Base-by-base conservation (phyloP, 305 asterid genomes). In the Fraxinus sp. region DNA sequence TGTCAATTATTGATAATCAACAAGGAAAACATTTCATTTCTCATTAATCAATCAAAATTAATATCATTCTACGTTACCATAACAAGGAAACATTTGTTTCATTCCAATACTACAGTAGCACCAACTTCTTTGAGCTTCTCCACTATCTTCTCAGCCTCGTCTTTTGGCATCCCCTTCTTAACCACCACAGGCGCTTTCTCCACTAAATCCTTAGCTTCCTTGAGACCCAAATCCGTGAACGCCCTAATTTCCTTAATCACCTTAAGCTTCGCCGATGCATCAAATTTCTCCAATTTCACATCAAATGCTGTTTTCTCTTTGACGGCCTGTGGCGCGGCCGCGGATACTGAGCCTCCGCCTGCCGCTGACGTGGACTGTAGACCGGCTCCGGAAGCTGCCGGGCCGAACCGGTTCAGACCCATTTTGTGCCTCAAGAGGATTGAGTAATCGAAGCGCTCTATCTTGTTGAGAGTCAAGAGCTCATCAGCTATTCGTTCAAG, bases 151-250 rank as follows among this genome's bases (percentile, higher is more conserved):
- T 93, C 94, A 0, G 90, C 97, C 88, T 92, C 97, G 80, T 91
- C 93, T 89, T 92, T 93, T 0, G 95, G 82, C 5, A 94, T 90
- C 5, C 96, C 98, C 86, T 89, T 94, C 55, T 92, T 94, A 71
- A 94, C 73, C 70, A 92, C 82, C 0, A 92, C 88, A 35, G 95
- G 98, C 33, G 89, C n/a, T 86, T 91, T 94, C 89, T 94, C 98
- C 78, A 93, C 98, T 14, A 93, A 89, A 4, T 93, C 96, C 84
- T 93, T 94, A 0, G 97, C 98, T 85, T 94, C 98, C 87, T 94
- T 94, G 20, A 94, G 89, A 8, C 97, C 98, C 83, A 91, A 82
- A 41, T 94, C 96, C 35, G 96, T 94, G 80, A 86, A 88, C 82
- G 90, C 88, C 3, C 93, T 84, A 11, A 93, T 90, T 88, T 94